Base-by-base conservation (phyloP, 345 rosid species). In the Leavenworthia alabamica region DNA sequence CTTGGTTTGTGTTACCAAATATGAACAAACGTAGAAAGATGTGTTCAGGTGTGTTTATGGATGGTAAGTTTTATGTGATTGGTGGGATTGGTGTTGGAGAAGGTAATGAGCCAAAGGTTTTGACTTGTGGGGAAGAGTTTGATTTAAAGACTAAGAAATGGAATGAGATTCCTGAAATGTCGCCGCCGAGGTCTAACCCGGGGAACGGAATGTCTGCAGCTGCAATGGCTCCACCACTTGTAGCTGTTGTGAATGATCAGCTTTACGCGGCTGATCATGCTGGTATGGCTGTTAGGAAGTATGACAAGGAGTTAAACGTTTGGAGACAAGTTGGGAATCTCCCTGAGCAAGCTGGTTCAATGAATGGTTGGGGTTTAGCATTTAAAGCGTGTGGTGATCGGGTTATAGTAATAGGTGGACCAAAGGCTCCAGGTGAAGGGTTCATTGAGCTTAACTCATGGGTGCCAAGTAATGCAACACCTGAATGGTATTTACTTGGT, bases 321-420 rank as follows among this genome's bases (percentile, higher is more conserved):
- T 88, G 98, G 98, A 29, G 12, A 6, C 59, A 74, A 7, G 59
- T 83, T 1, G 96, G 90, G 64, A 42, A 62, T 12, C 51, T 91
- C 59, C 96, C 98, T 12, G 81, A 73, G 13, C 67, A 40, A 46
- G 86, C 80, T 1, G 67, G 31, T 56, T 84, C 95, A 0, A 67
- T 75, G 82, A 78, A 82, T 10, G 96, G 96, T 14, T 91, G 96
- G 98, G 98, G 98, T 8, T 19, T 91, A 7, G 98, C 90, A 4
- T 91, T 91, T 67, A 74, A 82, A 46, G 92, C 85, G 3, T 86
- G 89, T 20, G 96, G 98, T 9, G 83, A 88, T 56, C 75, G 19
- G 26, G 68, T 86, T 22, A 71, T 84, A 24, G 86, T 86, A 16
- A 59, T 90, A 0, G 86, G 94, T 3, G 89, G 89, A 28, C 87